Evolutionary conservation across 768 basidiomycete species (phyloP).

Genomic region (Boletus huronensis): DNA sequence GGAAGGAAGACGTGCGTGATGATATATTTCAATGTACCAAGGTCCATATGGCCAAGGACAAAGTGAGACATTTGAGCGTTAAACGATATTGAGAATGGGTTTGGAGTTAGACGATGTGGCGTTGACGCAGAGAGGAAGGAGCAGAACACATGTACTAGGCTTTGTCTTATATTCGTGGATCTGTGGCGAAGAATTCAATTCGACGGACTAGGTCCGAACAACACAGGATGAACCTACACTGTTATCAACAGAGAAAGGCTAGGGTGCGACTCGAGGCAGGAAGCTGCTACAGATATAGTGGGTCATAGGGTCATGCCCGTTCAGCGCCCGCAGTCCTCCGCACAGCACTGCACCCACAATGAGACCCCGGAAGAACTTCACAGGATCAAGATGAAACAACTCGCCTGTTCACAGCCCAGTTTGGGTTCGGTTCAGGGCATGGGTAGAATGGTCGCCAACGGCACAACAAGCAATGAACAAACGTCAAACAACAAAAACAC

Average conservation of each 20-base stretch:
- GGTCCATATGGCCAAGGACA: neutral
- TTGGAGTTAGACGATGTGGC: neutral
- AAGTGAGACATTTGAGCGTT: constrained; percentile 4
- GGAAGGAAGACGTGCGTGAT: constrained; percentile 45
- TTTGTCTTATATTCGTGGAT: neutral
- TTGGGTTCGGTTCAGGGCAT: neutral
- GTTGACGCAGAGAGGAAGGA: neutral
- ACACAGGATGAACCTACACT: constrained; percentile 11
- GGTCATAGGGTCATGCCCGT: neutral
- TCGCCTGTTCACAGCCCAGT: neutral
- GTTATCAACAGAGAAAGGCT: neutral
- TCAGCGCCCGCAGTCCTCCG: neutral
- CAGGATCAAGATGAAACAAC: neutral
- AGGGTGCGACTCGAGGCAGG: neutral
- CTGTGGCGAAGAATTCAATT: neutral
- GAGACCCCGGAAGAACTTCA: neutral
- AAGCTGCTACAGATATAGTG: neutral
- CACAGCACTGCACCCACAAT: neutral
- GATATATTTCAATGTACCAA: constrained; percentile 26
- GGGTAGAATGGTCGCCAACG: neutral
- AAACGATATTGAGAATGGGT: neutral
- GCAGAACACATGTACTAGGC: neutral
- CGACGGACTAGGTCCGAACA: constrained; percentile 2
- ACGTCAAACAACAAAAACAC: neutral
- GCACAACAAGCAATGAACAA: neutral